A percentile compares a stretch with the other conserved stretches of the same genome.
These are phyloP conservation scores for Onygenales sp. DNA, from an alignment of 2,329 filamentous ascomycete genomes.

Conservation along the genomic window DNA sequence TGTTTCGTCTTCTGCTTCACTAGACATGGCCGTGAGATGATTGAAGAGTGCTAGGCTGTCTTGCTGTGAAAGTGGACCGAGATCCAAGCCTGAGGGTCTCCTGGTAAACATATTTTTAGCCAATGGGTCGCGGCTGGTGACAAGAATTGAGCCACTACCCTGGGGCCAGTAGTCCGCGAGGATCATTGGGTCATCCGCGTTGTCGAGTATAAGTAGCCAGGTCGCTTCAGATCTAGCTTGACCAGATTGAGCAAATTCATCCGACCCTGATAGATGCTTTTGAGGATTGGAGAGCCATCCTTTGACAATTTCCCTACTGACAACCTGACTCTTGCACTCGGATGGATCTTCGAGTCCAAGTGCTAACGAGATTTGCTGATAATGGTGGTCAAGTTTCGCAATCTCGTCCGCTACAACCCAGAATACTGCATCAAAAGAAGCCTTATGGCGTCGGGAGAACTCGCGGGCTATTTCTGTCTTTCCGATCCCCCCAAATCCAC, in stretches of 20 bases:
- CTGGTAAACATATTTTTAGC: constrained; percentile 8
- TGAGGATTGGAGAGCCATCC: constrained; percentile 16
- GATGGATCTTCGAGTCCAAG: constrained; percentile 18
- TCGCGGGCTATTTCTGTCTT: constrained; percentile 22
- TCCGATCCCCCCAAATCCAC: constrained; percentile 15
- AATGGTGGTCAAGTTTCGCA: constrained; percentile 17
- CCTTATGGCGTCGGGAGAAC: constrained; percentile 15
- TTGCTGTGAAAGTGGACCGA: constrained; percentile 9
- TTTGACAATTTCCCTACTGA: constrained; percentile 16
- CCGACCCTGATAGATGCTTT: constrained; percentile 5
- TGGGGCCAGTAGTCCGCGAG: constrained; percentile 17
- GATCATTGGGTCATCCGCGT: constrained; percentile 15
- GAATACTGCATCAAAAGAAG: constrained; percentile 21
- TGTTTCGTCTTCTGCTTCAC: constrained; percentile 6
- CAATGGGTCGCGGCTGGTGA: constrained; percentile 19
- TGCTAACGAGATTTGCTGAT: constrained; percentile 14
- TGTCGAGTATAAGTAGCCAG: constrained; percentile 20
- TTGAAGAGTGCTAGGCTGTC: neutral
- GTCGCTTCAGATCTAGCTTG: constrained; percentile 9
- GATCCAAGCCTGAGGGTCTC: constrained; percentile 6
- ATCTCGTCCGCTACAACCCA: constrained; percentile 22
- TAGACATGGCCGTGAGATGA: neutral
- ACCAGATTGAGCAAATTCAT: constrained; percentile 1
- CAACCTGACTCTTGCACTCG: constrained; percentile 14
- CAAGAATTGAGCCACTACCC: constrained; percentile 15